A percentile compares a stretch with the other conserved stretches of the same genome.
phyloP scores from a whole-genome alignment of 305 asterid species.

The Solanum aculeatissimum region DNA sequence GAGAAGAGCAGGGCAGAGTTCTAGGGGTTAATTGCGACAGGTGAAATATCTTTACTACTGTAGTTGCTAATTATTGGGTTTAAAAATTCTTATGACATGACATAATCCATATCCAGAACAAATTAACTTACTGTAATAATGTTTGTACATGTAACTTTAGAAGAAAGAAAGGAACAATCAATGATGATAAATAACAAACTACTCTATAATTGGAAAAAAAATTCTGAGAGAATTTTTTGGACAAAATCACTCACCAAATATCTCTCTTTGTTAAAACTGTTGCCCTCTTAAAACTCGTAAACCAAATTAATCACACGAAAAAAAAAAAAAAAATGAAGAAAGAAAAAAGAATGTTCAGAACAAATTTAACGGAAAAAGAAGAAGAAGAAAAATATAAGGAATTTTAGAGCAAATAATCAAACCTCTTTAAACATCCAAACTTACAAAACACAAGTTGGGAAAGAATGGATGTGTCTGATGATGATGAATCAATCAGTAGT shows the following conservation, averaged over 20 bases:
- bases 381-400: not conserved
- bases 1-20: not conserved
- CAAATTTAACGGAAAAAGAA: not conserved
- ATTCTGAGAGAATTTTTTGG: constrained; percentile 7
- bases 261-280: constrained; percentile 17
- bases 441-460: constrained; percentile 28
- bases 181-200: constrained; percentile 15
- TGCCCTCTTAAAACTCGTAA: constrained; percentile 42
- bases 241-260: constrained; percentile 22
- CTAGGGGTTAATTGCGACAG: not conserved
- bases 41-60: not conserved
- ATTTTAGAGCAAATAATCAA: constrained; percentile 41
- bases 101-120: not conserved
- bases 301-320: constrained; percentile 40
- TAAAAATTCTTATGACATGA: not conserved
- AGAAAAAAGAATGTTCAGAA: not conserved
- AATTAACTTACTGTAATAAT: not conserved
- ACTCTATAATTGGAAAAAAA: constrained; percentile 4
- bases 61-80: not conserved
- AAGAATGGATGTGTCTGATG: not conserved
- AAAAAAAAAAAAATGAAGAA: constrained; percentile 10
- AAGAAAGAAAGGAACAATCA: constrained; percentile 5
- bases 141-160: constrained; percentile 14
- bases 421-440: constrained; percentile 66
- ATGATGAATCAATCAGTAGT: constrained; percentile 3